Evolutionary conservation across 345 rosid genomes (phyloP), one percentile per base, ranked within the genome.

Genomic region (Bruguiera gymnorhiza): DNA sequence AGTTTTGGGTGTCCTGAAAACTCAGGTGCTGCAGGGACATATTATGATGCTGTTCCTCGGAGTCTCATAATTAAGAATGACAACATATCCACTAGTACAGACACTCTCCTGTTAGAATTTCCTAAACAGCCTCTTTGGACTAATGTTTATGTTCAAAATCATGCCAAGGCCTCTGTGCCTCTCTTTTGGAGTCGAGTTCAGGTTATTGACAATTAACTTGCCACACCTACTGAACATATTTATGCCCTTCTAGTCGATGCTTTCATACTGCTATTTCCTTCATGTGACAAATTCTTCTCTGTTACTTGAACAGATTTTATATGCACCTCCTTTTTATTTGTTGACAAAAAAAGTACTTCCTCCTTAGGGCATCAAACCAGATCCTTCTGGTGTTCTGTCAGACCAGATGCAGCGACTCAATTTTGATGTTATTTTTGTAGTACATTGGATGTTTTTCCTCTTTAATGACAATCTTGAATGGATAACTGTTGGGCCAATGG

Each of bases 21-120:
- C 37, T 66, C 90, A 3, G 93, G 93, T n/a, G 93, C 86, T 78
- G 86, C 93, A 10, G 93, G 93, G 63, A 88, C 93, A 57, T 88
- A 80, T 73, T 88, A 81, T 81, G 93, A 88, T 84, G 87, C 90
- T 63, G 88, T 88, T 48, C 93, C 93, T 75, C 86, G 87, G 71
- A 81, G 87, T 70, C 88, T 88, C 66, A 80, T 54, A 61, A 83
- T 88, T 55, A 77, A 76, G 78, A 88, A 88, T 69, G 72, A 81
- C 74, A 88, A 88, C 75, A 68, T 78, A 80, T 74, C 90, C 34
- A 88, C 93, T 34, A 81, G 70, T 74, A 88, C 93, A 6, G 93
- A 86, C 78, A 88, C 90, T 30, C 83, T 88, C 73, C 80, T 88
- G 65, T 63, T 86, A 60, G 93, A 84, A 75, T 86, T 88, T 62